Base-by-base conservation (phyloP, 257 asterid genomes). In the Primulina tabacum region DNA sequence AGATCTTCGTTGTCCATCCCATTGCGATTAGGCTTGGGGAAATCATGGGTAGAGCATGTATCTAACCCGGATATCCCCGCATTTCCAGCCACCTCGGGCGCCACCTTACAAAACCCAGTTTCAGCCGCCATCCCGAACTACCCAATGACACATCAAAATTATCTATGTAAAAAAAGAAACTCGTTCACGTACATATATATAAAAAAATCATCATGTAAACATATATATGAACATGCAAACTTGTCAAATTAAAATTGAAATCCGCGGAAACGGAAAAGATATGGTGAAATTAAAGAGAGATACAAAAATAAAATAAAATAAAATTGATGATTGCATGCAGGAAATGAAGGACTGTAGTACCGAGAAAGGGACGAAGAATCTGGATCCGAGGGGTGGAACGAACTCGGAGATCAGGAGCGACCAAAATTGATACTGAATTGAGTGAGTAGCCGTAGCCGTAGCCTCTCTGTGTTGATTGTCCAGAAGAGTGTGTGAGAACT, bases 41-140 rank as follows among this genome's bases (percentile, higher is more conserved):
- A 75, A 81, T 83, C 87, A 79, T 75, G 78, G 68, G 33, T 30
- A 38, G 85, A 77, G 71, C 65, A 71, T 77, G 50, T 57, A 53
- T 73, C 83, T 71, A 56, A 28, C 74, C 74, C 83, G 66, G 82
- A 56, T 67, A 76, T 73, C 35, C 75, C 81, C 63, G 62, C 80
- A 70, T 58, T 30, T 70, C 32, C 77, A 24, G 26, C 26, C 26
- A 24, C 24, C 24, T 21, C 24, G 24, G 24, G 24, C 24, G 60
- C 70, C 82, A 69, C 82, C 73, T 73, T 65, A 33, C 73, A 65
- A 75, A 78, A 76, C 71, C 75, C 86, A 30, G 77, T 79, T 67
- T 73, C 82, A n/a, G 82, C 82, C 78, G 82, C 82, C 81, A 67
- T 78, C 71, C 73, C 28, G 72, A 67, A 69, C 56, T 71, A 50